Conservation (phyloP, 2,329 filamentous ascomycete species). For the Teratosphaeria pseudoeucalypti region DNA sequence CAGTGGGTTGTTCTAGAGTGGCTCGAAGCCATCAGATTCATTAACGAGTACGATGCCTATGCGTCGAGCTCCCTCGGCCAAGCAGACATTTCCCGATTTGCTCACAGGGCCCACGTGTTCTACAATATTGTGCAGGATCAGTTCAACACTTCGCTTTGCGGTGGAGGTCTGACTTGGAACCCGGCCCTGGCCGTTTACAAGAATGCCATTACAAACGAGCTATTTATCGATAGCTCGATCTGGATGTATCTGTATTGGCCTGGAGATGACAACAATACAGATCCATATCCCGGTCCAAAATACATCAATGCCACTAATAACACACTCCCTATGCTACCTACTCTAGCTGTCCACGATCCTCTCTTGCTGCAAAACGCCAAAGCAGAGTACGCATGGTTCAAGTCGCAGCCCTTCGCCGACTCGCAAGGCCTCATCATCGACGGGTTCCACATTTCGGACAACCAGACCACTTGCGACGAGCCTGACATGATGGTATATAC, state of each 20-base stretch:
- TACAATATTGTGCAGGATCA: constrained; percentile 72
- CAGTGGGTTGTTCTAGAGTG: constrained; percentile 27
- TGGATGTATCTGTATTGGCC: constrained; percentile 88
- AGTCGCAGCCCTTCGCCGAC: constrained; percentile 71
- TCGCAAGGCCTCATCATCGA: constrained; percentile 66
- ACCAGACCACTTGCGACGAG: constrained; percentile 49
- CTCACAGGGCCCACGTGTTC: constrained; percentile 75
- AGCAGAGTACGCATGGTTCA: constrained; percentile 72
- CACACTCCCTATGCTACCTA: constrained; percentile 36
- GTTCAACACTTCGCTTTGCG: constrained; percentile 73
- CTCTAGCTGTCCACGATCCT: constrained; percentile 17
- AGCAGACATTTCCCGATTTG: constrained; percentile 64
- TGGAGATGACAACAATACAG: constrained; percentile 56
- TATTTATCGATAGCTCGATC: constrained; percentile 76
- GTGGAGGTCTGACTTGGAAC: constrained; percentile 87
- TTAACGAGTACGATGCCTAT: constrained; percentile 19
- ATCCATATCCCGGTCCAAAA: constrained; percentile 23
- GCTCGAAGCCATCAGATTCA: constrained; percentile 24
- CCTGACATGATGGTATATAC: constrained; percentile 87
- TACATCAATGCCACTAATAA: constrained; percentile 23
- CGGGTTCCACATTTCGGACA: constrained; percentile 74
- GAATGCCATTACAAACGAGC: constrained; percentile 91
- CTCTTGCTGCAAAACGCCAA: constrained; percentile 63
- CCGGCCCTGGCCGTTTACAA: constrained; percentile 76
- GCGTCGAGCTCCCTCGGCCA: constrained; percentile 56